Percentiles rank a stretch among this genome's conserved stretches.
These are phyloP conservation scores for Shiraia bambusicola DNA, from an alignment of 2,329 filamentous ascomycete species.

Conservation along the genomic window DNA sequence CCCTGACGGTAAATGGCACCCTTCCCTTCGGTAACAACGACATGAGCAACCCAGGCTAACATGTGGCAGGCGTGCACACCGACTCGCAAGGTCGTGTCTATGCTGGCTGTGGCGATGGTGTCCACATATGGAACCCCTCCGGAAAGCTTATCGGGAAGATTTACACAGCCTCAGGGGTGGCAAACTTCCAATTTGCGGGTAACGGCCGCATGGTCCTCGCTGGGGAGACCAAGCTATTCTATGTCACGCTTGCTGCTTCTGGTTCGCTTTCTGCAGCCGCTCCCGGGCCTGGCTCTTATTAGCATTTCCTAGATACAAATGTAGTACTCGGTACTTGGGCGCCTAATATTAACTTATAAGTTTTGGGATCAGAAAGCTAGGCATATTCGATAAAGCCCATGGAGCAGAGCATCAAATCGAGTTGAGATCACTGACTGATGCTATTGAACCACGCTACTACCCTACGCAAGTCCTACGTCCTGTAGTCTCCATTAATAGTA, in stretches of 20 bases:
- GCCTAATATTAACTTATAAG: too few relatives aligned
- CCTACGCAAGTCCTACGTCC: constrained; percentile 49
- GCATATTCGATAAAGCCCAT: too few relatives aligned
- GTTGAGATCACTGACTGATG: too few relatives aligned
- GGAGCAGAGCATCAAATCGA: too few relatives aligned
- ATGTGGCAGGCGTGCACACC: constrained; percentile 16
- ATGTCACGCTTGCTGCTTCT: constrained; percentile 21
- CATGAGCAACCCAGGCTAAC: constrained; percentile 8
- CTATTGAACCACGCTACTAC: neutral
- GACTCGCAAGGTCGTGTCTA: constrained; percentile 56
- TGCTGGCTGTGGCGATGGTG: constrained; percentile 51
- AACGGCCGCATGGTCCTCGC: constrained; percentile 28
- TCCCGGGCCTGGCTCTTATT: neutral
- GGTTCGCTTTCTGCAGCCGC: constrained; percentile 6
- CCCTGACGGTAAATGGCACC: constrained; percentile 18
- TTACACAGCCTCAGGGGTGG: constrained; percentile 10
- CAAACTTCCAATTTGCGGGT: constrained; percentile 28
- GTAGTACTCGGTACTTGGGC: too few relatives aligned
- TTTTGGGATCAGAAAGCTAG: too few relatives aligned
- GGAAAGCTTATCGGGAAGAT: constrained; percentile 49
- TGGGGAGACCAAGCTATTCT: constrained; percentile 28
- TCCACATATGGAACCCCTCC: constrained; percentile 53
- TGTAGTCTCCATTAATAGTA: constrained; percentile 68
- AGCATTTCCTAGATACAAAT: too few relatives aligned
- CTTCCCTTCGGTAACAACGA: neutral